phyloP scores from a whole-genome alignment of 768 basidiomycete species.

The Cystobasidium ongulense region DNA sequence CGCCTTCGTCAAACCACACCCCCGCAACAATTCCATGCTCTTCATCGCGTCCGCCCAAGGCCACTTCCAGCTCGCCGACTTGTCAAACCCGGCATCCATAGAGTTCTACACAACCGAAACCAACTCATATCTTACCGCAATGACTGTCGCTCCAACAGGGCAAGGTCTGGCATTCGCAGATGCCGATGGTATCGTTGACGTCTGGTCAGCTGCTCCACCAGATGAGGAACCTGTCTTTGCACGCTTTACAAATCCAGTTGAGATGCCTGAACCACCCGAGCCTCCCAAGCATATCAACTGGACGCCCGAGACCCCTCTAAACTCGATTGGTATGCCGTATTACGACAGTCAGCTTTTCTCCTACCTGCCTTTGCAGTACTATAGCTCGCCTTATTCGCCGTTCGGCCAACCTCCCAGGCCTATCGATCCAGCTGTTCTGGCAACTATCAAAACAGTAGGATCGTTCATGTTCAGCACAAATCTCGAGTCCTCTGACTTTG shows the following conservation, averaged over 20 bases:
- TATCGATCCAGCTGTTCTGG: slow-evolving; percentile 69
- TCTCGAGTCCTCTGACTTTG: neutral
- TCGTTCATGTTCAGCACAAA: neutral
- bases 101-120: slow-evolving; percentile 59
- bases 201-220: slow-evolving; percentile 63
- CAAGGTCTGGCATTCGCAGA: slow-evolving; percentile 92
- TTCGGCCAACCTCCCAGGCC: slow-evolving; percentile 56
- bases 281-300: slow-evolving; percentile 66
- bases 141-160: slow-evolving; percentile 73
- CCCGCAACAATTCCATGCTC: slow-evolving; percentile 64
- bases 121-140: slow-evolving; percentile 67
- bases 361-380: slow-evolving; percentile 45
- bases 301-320: slow-evolving; percentile 80
- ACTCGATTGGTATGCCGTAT: slow-evolving; percentile 76
- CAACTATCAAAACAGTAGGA: slow-evolving; percentile 58
- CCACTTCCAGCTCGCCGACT: slow-evolving; percentile 74
- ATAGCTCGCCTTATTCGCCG: slow-evolving; percentile 52
- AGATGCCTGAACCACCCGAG: slow-evolving; percentile 71
- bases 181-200: slow-evolving; percentile 70
- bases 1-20: slow-evolving; percentile 71
- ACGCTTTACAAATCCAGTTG: slow-evolving; percentile 76
- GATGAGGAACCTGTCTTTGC: slow-evolving; percentile 63
- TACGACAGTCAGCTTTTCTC: slow-evolving; percentile 71
- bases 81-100: slow-evolving; percentile 58
- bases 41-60: slow-evolving; percentile 72